phyloP scores from a whole-genome alignment of 2,329 filamentous ascomycete species.

The Epichloe aotearoae region DNA sequence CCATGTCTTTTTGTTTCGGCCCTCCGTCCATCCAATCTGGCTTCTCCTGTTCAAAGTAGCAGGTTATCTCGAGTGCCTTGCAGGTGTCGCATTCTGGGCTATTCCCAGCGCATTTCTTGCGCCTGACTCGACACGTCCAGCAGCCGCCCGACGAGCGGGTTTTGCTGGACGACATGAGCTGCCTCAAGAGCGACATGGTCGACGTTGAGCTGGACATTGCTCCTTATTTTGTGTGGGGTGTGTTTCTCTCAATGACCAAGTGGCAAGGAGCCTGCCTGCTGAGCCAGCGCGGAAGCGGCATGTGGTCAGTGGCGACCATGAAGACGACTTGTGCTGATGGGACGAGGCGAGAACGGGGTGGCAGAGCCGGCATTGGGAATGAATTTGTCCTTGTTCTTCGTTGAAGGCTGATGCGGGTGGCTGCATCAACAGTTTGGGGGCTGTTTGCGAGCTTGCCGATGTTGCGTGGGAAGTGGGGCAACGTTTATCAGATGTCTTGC shows the following conservation, averaged over 20 bases:
- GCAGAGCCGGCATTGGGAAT: background rate
- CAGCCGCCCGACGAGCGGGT: slow-evolving; percentile 34
- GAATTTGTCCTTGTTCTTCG: too few species aligned
- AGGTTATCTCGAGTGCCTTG: slow-evolving; percentile 39
- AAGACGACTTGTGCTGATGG: too few species aligned
- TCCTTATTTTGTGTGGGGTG: too few species aligned
- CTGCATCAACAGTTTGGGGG: background rate
- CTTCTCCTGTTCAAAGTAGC: slow-evolving; percentile 37
- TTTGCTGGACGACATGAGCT: slow-evolving; percentile 14
- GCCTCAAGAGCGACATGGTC: slow-evolving; percentile 12
- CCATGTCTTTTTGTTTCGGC: slow-evolving; percentile 34
- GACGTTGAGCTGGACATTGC: background rate
- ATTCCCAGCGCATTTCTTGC: slow-evolving; percentile 47
- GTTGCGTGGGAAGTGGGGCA: too few species aligned
- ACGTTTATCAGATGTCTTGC: too few species aligned
- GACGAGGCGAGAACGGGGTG: background rate
- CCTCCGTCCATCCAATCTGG: slow-evolving; percentile 47
- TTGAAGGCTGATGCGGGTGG: too few species aligned
- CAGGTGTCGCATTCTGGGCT: slow-evolving; percentile 39
- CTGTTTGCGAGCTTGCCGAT: background rate
- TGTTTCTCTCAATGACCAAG: too few species aligned
- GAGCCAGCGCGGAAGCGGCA: too few species aligned
- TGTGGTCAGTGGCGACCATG: too few species aligned
- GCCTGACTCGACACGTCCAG: slow-evolving; percentile 47
- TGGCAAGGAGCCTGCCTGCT: too few species aligned